Base-by-base conservation (phyloP, 257 asterid genomes). In the Fraxinus cuspidata region DNA sequence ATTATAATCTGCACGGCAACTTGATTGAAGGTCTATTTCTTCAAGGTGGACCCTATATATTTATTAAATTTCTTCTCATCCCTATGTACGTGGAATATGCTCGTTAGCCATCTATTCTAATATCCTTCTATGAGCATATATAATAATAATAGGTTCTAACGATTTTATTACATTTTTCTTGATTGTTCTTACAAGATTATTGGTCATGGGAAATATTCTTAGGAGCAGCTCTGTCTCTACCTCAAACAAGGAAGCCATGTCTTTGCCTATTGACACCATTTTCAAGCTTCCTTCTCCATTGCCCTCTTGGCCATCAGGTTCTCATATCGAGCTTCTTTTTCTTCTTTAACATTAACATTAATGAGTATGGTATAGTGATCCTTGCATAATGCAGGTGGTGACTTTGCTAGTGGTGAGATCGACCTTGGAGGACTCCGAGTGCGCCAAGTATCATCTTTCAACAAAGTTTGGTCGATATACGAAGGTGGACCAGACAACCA, bases 341-440 rank as follows among this genome's bases (percentile, higher is more conserved):
- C 19, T n/a, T 35, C n/a, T 28, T 1, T 12, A 25, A 2, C 8
- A 18, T 32, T 18, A 2, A 7, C 1, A 25, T 32, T 18, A 3
- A 7, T 0, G 32, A 44, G 29, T 34, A 21, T 12, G 25, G 32
- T 23, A 21, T 42, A 2, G 15, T 68, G 19, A 51, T 6, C 0
- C 1, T 49, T 32, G 63, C 31, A 16, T 13, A 27, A 70, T 34
- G 40, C 67, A 90, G 99, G 91, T 25, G 89, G 88, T 3, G 91
- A 77, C 0, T 96, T 96, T 73, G 92, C 81, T 23, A 82, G 82
- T 34, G 97, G 96, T 42, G 84, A 15, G 70, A 78, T 96, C 53
- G 97, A 96, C 80, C 85, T 93, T 16, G 98, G 97, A 64, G 98
- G 97, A 7, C 91, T 96, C 1, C 69, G 79, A 77, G 85, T 96